Base-by-base conservation (phyloP, 768 basidiomycete species). In the Mycena filopes region DNA sequence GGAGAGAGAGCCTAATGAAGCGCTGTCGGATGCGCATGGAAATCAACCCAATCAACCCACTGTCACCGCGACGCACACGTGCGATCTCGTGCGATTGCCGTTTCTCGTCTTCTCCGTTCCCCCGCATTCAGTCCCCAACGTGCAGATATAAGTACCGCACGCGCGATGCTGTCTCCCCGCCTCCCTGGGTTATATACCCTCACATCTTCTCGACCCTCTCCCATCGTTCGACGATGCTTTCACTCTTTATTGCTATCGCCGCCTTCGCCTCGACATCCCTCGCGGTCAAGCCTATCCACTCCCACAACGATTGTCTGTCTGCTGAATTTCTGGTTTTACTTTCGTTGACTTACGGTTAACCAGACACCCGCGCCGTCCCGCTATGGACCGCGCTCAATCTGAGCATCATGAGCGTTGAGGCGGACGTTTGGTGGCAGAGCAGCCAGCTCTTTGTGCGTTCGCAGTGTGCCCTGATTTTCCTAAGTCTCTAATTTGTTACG, bases 341-440 rank as follows among this genome's bases (percentile, higher is more conserved):
- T n/a, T n/a, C n/a, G n/a, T n/a, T n/a, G n/a, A n/a, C n/a, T n/a
- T n/a, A 6, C 18, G 12, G 4, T 33, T 40, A 12, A 26, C 18
- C 21, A 82, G 81, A 82, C 66, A 77, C 77, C 74, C 73, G 77
- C 20, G 75, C 79, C 49, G 79, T 79, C 25, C 79, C 81, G 11
- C 62, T 82, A 9, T 71, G 80, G 41, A 72, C 72, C 6, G 80
- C 80, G n/a, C 65, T 82, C 28, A 81, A 80, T 66, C 69, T 76
- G 38, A 80, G 80, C 8, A 78, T 81, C 6, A 71, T 71, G 46
- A 82, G 81, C 70, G 78, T 82, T 4, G 80, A 82, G 58, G 81
- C 81, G 8, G 81, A 82, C 65, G 78, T 82, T 2, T 80, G 70
- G 73, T 71, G 79, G 28, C 48, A 77, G 40, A 74, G 77, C 48